These are phyloP conservation scores for Schizochytrium sp. DNA, from an alignment of 108 stramenopile species.

Conservation along the genomic window DNA sequence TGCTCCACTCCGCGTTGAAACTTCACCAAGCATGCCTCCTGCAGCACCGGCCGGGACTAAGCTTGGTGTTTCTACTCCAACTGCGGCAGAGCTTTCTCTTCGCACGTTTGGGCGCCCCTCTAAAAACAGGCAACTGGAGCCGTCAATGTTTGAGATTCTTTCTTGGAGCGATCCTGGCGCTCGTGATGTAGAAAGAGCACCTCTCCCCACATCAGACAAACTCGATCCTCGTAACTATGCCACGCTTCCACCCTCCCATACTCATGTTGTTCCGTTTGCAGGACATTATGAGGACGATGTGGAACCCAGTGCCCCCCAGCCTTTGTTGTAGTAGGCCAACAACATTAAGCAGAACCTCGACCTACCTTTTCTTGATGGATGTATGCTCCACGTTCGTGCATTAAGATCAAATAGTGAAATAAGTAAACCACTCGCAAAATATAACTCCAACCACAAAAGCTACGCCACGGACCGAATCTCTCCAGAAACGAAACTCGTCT, in stretches of 20 bases:
- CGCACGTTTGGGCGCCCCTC: slow-evolving; percentile 25
- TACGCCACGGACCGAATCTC: too few species aligned
- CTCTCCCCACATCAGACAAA: background rate
- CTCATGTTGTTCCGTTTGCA: background rate
- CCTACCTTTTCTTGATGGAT: too few species aligned
- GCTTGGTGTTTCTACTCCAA: background rate
- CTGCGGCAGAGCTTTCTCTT: background rate
- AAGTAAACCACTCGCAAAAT: too few species aligned
- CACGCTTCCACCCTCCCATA: background rate
- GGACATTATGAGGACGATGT: background rate
- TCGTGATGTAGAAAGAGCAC: background rate
- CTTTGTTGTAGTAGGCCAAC: too few species aligned
- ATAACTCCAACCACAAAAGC: too few species aligned
- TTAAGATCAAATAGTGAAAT: too few species aligned
- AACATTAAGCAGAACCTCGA: too few species aligned
- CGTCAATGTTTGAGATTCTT: slow-evolving; percentile 52
- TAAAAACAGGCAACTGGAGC: background rate
- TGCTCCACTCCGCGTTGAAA: too few species aligned
- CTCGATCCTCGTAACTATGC: slow-evolving; percentile 39
- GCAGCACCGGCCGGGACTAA: background rate
- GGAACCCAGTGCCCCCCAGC: too few species aligned
- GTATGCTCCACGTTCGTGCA: too few species aligned
- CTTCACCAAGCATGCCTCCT: too few species aligned
- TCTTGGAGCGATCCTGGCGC: slow-evolving; percentile 14
- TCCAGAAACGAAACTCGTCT: too few species aligned